These are phyloP conservation scores for Cercospora nicotianae DNA, from an alignment of 2,329 filamentous ascomycete genomes.

Conservation along the genomic window DNA sequence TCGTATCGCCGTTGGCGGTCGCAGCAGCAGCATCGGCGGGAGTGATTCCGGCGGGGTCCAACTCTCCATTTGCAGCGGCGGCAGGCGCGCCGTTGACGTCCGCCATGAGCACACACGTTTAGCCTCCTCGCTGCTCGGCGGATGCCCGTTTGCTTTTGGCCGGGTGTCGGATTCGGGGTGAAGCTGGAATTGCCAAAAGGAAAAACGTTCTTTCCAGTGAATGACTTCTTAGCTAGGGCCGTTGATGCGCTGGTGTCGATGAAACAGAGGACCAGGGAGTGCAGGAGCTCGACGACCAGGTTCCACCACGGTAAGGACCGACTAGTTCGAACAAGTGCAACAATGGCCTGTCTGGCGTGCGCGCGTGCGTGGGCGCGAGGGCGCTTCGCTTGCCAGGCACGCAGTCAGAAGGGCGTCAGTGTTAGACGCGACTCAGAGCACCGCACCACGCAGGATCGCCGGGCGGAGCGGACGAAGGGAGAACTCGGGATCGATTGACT, in stretches of 20 bases:
- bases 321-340: conserved; percentile 13
- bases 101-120: conserved; percentile 12
- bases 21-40: not conserved
- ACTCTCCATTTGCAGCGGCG: not conserved
- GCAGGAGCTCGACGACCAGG: conserved; percentile 12
- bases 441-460: not conserved
- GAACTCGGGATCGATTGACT: not conserved
- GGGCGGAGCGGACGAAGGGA: not conserved
- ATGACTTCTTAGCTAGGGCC: not conserved
- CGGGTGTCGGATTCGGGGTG: not conserved
- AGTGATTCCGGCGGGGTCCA: conserved; percentile 4
- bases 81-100: conserved; percentile 14
- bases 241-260: conserved; percentile 7
- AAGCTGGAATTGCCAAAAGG: not conserved
- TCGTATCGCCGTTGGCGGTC: not conserved
- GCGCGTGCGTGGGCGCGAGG: not conserved
- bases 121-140: not conserved
- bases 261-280: not conserved
- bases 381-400: not conserved
- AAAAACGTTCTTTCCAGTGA: not conserved
- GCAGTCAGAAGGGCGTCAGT: not conserved
- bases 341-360: conserved; percentile 12
- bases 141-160: not conserved
- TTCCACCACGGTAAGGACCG: conserved; percentile 23
- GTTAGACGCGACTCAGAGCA: not conserved